Evolutionary conservation across 306 rosid species (phyloP).

Genomic region (Betula pendula): DNA sequence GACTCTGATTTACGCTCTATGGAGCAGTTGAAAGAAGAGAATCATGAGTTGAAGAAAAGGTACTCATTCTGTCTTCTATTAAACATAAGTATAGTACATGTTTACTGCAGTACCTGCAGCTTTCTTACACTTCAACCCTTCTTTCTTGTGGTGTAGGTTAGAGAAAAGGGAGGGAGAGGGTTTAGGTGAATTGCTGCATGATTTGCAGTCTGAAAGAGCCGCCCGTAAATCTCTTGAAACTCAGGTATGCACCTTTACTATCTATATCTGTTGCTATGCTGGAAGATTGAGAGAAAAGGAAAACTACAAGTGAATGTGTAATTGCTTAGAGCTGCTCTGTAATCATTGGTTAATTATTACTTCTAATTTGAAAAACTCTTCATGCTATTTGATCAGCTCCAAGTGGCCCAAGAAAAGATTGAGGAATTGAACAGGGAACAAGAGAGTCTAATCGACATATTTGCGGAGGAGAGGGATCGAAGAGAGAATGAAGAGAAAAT

Average conservation of each 20-base stretch:
- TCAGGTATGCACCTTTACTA: slow-evolving; percentile 44
- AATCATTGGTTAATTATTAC: not conserved
- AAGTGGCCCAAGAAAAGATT: slow-evolving; percentile 46
- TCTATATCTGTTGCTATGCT: not conserved
- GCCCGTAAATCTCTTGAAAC: slow-evolving; percentile 54
- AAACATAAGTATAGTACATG: not conserved
- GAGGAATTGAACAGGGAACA: slow-evolving; percentile 75
- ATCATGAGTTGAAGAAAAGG: slow-evolving; percentile 67
- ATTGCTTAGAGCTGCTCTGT: not conserved
- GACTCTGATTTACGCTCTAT: slow-evolving; percentile 31
- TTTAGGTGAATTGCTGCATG: slow-evolving; percentile 32
- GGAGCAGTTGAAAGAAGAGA: slow-evolving; percentile 65
- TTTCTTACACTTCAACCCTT: not conserved
- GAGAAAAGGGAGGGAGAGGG: slow-evolving; percentile 37
- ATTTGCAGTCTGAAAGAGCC: slow-evolving; percentile 56
- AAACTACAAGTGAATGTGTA: not conserved
- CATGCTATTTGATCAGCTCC: slow-evolving; percentile 48
- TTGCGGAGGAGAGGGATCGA: slow-evolving; percentile 84
- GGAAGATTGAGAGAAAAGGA: not conserved
- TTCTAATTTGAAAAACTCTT: not conserved
- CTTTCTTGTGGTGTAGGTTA: slow-evolving; percentile 35
- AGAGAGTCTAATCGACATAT: slow-evolving; percentile 68
- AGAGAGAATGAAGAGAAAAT: slow-evolving; percentile 63
- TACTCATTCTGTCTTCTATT: slow-evolving; percentile 26
- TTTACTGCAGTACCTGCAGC: not conserved